Base-by-base conservation (phyloP, 75 land plant genomes). In the Gnetum montanum region DNA sequence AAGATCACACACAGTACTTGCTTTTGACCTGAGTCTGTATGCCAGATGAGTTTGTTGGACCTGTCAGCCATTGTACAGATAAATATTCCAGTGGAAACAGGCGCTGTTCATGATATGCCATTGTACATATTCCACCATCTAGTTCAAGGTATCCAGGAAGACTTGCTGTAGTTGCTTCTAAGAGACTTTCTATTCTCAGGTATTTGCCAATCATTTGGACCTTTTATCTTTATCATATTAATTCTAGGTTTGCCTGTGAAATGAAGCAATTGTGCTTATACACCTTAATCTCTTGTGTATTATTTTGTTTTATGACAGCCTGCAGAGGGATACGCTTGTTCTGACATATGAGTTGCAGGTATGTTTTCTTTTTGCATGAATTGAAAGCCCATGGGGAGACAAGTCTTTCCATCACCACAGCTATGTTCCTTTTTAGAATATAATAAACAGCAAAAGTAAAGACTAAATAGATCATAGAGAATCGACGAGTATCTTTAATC, bases 181-280 rank as follows among this genome's bases (percentile, higher is more conserved):
- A 78, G 61, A 88, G 69, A 59, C 57, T 92, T 41, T 66, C 81
- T 31, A 53, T 92, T 64, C 58, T 88, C 59, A 87, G 97, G 97
- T 91, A 12, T n/a, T n/a, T n/a, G n/a, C n/a, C 10, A 13, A 26
- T 30, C 52, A n/a, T 37, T 54, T 28, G n/a, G 3, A 10, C 45
- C 30, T 34, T 8, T 11, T 8, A 27, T n/a, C 16, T 28, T 41
- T 63, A 30, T 24, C 16, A 24, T 27, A 8, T 37, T 24, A 1
- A 43, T 46, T 43, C 26, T 20, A 29, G 6, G 40, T 4, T 44
- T 35, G 25, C 13, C 7, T 20, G 41, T 18, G 50, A 25, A 59
- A 34, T 13, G 22, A 28, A 40, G 48, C 13, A 19, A 63, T 58
- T 51, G 38, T 35, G 41, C 25, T 20, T 27, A 30, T 35, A 23